These are phyloP conservation scores for Corniculantispora saksenae DNA, from an alignment of 2,329 filamentous ascomycete genomes.

Conservation along the genomic window DNA sequence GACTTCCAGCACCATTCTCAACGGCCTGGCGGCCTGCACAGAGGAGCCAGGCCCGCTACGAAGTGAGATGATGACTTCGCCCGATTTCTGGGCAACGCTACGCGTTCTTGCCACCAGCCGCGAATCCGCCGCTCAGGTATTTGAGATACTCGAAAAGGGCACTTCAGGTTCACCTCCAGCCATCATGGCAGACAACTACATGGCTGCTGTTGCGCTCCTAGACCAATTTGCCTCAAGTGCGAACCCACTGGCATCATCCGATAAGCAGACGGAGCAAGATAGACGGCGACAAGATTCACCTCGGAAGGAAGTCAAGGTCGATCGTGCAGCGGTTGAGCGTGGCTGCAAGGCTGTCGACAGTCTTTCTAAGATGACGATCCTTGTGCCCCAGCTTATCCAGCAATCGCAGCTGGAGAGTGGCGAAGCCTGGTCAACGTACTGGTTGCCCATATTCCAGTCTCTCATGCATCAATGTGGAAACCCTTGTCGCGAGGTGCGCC, in stretches of 20 bases:
- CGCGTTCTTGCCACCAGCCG: constrained; percentile 69
- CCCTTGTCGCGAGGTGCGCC: constrained; percentile 87
- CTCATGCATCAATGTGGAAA: constrained; percentile 90
- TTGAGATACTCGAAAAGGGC: constrained; percentile 81
- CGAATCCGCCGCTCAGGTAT: constrained; percentile 75
- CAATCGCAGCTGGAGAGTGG: constrained; percentile 88
- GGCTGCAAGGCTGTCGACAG: constrained; percentile 80
- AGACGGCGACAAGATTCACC: constrained; percentile 35
- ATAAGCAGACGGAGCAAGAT: constrained; percentile 65
- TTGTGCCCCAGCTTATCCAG: constrained; percentile 84
- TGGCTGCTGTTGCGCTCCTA: constrained; percentile 78
- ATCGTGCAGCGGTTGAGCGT: constrained; percentile 63
- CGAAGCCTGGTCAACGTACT: constrained; percentile 96
- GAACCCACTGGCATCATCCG: constrained; percentile 67
- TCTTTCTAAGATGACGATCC: constrained; percentile 77
- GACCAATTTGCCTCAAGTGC: constrained; percentile 89
- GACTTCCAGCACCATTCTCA: constrained; percentile 73
- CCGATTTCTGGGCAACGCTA: constrained; percentile 94
- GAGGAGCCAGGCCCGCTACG: constrained; percentile 74
- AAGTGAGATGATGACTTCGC: constrained; percentile 92
- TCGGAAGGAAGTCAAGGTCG: constrained; percentile 30
- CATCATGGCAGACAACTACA: constrained; percentile 94
- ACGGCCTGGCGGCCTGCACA: constrained; percentile 79
- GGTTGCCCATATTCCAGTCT: constrained; percentile 90
- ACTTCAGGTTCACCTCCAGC: constrained; percentile 74